Evolutionary conservation across 2,329 filamentous ascomycete genomes (phyloP), one percentile per base, ranked within the genome.

Genomic region (Penicillium sp.): DNA sequence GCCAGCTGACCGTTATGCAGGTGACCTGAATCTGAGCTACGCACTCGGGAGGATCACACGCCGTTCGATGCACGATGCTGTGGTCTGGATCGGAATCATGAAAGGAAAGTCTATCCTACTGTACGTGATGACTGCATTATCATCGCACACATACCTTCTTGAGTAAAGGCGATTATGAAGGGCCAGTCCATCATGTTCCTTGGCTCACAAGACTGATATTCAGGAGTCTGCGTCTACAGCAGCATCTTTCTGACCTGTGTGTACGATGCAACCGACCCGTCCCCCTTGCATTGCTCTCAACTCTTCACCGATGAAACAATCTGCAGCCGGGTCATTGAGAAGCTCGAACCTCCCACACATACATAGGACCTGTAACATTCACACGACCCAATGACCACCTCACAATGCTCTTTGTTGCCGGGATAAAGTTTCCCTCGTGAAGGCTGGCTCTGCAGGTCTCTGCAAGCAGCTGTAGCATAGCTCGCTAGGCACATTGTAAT

Each of bases 81-180:
- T 48, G 39, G 54, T 46, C 39, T 32, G 52, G 53, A 59, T 59
- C 55, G 41, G 49, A 56, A 56, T 51, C 31, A 29, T 16, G 44
- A 37, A 46, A 14, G 13, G 26, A 46, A 40, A 38, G 32, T 23
- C 23, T 23, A 27, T 41, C 37, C 28, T 47, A 38, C 29, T 54
- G 45, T 50, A 48, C 42, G 56, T 59, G 55, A 57, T 54, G 37
- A 36, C 36, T 57, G 50, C 46, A 44, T 53, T 23, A 27, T 42
- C 46, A 50, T 50, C 44, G 45, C 52, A 51, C 49, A 41, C 42
- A 51, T 49, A 18, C 37, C 37, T 38, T 44, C n/a, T 41, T 28
- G 31, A 22, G 20, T 8, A 27, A 31, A 34, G 16, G 29, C 40
- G 13, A 28, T 20, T 28, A 9, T 26, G 26, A n/a, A 31, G 14